Percentiles rank a stretch among this genome's conserved stretches.
Evolutionary conservation across 768 basidiomycete species (phyloP).

Genomic region (Amanita thiersii): DNA sequence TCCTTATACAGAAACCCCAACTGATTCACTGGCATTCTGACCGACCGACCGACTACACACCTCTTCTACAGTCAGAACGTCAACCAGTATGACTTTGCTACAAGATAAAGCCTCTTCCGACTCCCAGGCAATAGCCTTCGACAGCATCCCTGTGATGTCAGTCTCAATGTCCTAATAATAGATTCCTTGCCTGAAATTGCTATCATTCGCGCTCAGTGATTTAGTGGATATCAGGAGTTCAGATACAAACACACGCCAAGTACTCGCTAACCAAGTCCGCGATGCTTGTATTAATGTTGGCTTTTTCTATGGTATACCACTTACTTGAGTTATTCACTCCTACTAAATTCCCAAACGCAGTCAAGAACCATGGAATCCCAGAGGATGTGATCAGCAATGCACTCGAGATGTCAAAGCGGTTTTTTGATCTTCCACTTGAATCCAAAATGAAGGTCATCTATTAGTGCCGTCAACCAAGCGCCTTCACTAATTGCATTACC

Average conservation of each 20-base stretch:
- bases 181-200: neutral
- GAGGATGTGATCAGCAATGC: constrained; percentile 36
- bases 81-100: constrained; percentile 14
- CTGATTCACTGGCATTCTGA: too few relatives aligned
- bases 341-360: constrained; percentile 25
- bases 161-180: constrained; percentile 4
- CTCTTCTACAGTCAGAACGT: neutral
- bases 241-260: constrained; percentile 28
- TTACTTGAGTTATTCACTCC: neutral
- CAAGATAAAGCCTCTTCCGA: constrained; percentile 11
- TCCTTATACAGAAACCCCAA: too few relatives aligned
- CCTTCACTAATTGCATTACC: neutral
- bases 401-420: constrained; percentile 42
- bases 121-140: neutral
- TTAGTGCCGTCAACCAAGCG: neutral
- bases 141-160: constrained; percentile 28
- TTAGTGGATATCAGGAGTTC: constrained; percentile 28
- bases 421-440: constrained; percentile 58
- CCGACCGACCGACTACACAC: too few relatives aligned
- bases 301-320: constrained; percentile 66
- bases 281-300: constrained; percentile 78
- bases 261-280: constrained; percentile 50
- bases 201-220: constrained; percentile 27
- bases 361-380: constrained; percentile 70
- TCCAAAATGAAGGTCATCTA: constrained; percentile 54